Evolutionary conservation across 768 basidiomycete genomes (phyloP).

Genomic region (Lactarius sanguifluus): DNA sequence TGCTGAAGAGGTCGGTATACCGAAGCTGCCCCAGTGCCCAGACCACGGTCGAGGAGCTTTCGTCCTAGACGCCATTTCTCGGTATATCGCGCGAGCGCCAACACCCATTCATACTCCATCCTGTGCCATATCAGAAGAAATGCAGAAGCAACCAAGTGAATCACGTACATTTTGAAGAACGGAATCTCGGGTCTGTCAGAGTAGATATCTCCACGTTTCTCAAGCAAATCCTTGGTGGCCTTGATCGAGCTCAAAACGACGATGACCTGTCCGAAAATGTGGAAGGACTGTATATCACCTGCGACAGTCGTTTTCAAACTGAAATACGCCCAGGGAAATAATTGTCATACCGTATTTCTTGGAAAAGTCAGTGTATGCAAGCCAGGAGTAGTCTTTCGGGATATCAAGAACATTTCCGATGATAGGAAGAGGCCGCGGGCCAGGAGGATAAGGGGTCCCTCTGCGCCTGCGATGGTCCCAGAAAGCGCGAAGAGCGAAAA

Average conservation of each 20-base stretch:
- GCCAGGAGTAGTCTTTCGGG: constrained; percentile 19
- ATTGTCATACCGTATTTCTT: background rate
- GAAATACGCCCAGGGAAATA: background rate
- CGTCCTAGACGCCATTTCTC: constrained; percentile 7
- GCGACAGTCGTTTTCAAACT: background rate
- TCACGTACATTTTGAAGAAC: constrained; percentile 10
- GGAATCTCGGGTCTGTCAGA: constrained; percentile 12
- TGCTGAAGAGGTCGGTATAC: constrained; percentile 10
- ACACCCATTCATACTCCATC: constrained; percentile 7
- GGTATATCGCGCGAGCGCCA: background rate
- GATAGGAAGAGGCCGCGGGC: constrained; percentile 13
- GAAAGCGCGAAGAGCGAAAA: background rate
- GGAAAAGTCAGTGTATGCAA: background rate
- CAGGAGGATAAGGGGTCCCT: constrained; percentile 16
- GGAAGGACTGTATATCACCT: constrained; percentile 27
- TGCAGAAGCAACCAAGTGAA: background rate
- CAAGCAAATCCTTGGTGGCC: constrained; percentile 49
- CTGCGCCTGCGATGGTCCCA: constrained; percentile 3
- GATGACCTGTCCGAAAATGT: constrained; percentile 47
- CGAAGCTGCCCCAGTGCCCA: background rate
- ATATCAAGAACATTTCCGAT: constrained; percentile 19
- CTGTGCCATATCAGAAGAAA: background rate
- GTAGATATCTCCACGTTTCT: constrained; percentile 47
- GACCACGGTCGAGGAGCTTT: constrained; percentile 14
- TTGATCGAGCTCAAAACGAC: constrained; percentile 49